Base-by-base conservation (phyloP, 2,329 filamentous ascomycete genomes). In the Zasmidium angulare region DNA sequence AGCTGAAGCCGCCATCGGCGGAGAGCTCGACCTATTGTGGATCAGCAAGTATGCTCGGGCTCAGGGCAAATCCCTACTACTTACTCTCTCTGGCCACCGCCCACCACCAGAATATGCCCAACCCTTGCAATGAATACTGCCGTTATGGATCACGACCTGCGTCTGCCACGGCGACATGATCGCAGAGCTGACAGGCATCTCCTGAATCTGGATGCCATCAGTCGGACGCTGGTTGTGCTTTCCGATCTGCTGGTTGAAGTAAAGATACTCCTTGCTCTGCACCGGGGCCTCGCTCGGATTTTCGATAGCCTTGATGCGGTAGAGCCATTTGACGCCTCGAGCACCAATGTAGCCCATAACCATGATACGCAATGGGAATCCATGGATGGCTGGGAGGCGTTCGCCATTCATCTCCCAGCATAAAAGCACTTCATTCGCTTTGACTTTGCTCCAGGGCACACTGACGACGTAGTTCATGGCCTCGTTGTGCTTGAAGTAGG, bases 301-400 rank as follows among this genome's bases (percentile, higher is more conserved):
- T 6, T 76, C 66, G 43, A 90, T 86, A 3, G 83, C 87, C 24
- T 84, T 86, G 72, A 89, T 81, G 1, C 82, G 79, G 61, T 80
- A 84, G 1, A 90, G 76, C 87, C 87, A 90, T 68, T 90, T 90
- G 63, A 89, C 86, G 4, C 83, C 86, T 1, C 87, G 80, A 0
- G 86, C 87, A 0, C 86, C 87, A 1, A 89, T 86, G 53, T 85
- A 82, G 0, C 87, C 87, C 0, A 87, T 85, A 1, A 71, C 67
- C 2, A 71, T 53, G 1, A 66, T 63, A 11, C 66, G 59, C 49
- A 70, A 58, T 0, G 87, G 87, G 64, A 81, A 89, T 0, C 87
- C 87, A 65, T 90, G 87, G 60, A 89, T 86, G 1, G 79, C 80
- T 0, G 86, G 85, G 1, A 90, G 75, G 0, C 84, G 78, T 58